Evolutionary conservation across 2,329 filamentous ascomycete genomes (phyloP).

Genomic region (Colletotrichum noveboracense): DNA sequence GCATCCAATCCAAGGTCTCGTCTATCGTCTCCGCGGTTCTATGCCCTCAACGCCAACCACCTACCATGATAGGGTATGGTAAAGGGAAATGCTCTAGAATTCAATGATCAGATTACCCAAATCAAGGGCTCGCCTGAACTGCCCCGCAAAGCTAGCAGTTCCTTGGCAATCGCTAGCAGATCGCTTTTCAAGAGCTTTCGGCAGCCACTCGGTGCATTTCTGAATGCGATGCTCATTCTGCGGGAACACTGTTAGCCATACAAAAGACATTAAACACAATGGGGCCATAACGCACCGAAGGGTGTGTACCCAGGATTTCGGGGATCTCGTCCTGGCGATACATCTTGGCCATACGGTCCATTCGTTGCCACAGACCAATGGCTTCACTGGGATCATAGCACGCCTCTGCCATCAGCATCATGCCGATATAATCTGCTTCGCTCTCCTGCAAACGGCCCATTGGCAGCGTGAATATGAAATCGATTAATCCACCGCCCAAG

Average conservation of each 20-base stretch:
- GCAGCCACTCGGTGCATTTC: constrained; percentile 69
- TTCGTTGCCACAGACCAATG: constrained; percentile 69
- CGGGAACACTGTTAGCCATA: background rate
- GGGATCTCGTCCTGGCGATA: constrained; percentile 56
- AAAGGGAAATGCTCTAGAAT: constrained; percentile 22
- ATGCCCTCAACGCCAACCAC: background rate
- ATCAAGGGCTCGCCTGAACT: constrained; percentile 54
- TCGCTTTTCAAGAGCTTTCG: constrained; percentile 59
- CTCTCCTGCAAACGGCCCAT: constrained; percentile 75
- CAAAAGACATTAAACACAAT: background rate
- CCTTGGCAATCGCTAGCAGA: constrained; percentile 58
- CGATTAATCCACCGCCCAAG: constrained; percentile 54
- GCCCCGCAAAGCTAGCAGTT: constrained; percentile 56
- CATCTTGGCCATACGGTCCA: constrained; percentile 56
- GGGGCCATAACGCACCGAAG: constrained; percentile 53
- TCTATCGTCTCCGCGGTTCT: background rate
- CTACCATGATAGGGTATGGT: background rate
- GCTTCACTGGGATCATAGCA: constrained; percentile 77
- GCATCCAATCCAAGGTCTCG: background rate
- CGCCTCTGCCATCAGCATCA: constrained; percentile 83
- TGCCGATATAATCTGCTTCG: constrained; percentile 81
- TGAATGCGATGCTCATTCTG: constrained; percentile 67
- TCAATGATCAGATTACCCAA: constrained; percentile 35
- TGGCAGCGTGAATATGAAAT: constrained; percentile 70
- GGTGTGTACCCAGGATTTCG: constrained; percentile 79